Base-by-base conservation (phyloP, 371 early-diverging fungal species). In the Mucor mucedo region DNA sequence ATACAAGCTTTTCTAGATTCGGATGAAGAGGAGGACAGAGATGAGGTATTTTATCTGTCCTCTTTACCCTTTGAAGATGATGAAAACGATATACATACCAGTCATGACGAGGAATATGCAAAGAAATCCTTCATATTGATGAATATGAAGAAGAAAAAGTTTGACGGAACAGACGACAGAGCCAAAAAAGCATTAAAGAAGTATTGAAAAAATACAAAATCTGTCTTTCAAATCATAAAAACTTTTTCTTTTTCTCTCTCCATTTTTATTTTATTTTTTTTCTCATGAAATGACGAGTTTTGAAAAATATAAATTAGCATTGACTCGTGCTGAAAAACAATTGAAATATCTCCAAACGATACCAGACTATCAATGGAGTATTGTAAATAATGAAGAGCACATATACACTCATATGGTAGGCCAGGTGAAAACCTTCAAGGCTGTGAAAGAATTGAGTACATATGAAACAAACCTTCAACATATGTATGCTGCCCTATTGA, bases 1-100 rank as follows among this genome's bases (percentile, higher is more conserved):
- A 84, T 86, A 21, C 85, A 88, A 41, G 86, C 87, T 0, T 90
- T 85, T 66, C 75, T 87, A 33, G 91, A 89, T 55, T 84, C 87
- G 5, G 88, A 85, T 35, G 80, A 77, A 14, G 84, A 86, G 14
- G 77, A 82, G 33, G 87, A 84, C n/a, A 78, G 73, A 9, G 65
- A 68, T 3, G 72, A 78, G 38, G 62, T 80, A 0, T 71, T 69
- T 38, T 79, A 75, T 63, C 32, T 80, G 35, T 68, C 75, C 3
- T 62, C 70, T 13, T 49, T 71, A 58, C 53, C 68, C 2, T 62
- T 62, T 47, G 60, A 59, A 49, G 55, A 68, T 7, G 52, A 62
- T 27, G 40, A 52, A 13, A 32, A 41, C 11, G 35, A 55, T 27
- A 14, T 10, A 29, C 21, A 52, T 14, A 13, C 21, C 4, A 64